Evolutionary conservation across 495 filamentous ascomycete species (phyloP).

Genomic region (Neurospora sp.): DNA sequence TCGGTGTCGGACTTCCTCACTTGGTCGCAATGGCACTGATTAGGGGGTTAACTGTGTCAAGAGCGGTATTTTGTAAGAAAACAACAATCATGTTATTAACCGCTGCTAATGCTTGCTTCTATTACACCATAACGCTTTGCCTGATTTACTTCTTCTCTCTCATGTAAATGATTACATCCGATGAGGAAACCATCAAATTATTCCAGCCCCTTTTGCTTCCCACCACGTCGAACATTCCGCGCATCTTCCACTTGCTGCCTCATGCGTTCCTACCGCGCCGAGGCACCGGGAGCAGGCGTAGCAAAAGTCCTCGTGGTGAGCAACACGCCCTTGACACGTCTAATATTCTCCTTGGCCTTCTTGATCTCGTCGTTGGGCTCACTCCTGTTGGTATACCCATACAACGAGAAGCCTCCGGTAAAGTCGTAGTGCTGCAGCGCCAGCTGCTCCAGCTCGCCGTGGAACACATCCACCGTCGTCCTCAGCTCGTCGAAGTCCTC

Average conservation of each 20-base stretch:
- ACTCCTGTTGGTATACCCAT: constrained; percentile 31
- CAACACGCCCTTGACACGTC: constrained; percentile 86
- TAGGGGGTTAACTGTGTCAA: too few relatives aligned
- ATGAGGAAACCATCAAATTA: background rate
- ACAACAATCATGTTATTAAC: background rate
- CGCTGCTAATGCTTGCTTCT: constrained; percentile 5
- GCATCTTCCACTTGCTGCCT: background rate
- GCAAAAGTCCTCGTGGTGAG: constrained; percentile 65
- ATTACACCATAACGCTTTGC: background rate
- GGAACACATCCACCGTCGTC: constrained; percentile 35
- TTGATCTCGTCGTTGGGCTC: constrained; percentile 66
- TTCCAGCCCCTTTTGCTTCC: background rate
- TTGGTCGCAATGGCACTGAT: too few relatives aligned
- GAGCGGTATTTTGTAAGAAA: background rate
- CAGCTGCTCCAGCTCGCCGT: constrained; percentile 36
- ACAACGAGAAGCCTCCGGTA: constrained; percentile 26
- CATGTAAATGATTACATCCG: background rate
- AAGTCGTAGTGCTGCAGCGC: constrained; percentile 17
- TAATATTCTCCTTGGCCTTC: constrained; percentile 71
- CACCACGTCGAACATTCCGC: background rate
- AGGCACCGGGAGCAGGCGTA: constrained; percentile 1
- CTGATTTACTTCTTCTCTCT: background rate
- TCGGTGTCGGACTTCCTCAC: background rate
- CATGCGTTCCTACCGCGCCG: background rate
- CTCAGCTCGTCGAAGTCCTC: constrained; percentile 30